phyloP scores from a whole-genome alignment of 225 moss, liverwort and hornwort species.

The Physcomitrellopsis africana region DNA sequence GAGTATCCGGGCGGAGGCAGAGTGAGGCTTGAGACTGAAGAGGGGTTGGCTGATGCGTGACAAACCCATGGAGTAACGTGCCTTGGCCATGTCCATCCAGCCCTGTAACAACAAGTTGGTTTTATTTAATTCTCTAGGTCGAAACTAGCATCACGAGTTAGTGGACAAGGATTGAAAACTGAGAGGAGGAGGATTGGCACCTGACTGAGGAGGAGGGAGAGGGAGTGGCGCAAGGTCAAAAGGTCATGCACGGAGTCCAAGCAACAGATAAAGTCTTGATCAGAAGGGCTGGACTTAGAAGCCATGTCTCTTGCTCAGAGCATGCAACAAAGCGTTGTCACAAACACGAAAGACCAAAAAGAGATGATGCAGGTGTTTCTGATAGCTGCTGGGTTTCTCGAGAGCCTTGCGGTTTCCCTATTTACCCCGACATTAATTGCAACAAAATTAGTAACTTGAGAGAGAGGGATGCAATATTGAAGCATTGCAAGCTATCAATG shows the following conservation, averaged over 20 bases:
- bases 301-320: background rate
- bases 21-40: conserved; percentile 78
- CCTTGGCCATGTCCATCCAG: conserved; percentile 88
- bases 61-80: conserved; percentile 83
- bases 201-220: conserved; percentile 52
- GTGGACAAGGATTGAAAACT: background rate
- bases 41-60: conserved; percentile 73
- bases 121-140: conserved; percentile 23
- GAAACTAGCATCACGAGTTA: conserved; percentile 22
- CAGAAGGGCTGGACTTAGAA: conserved; percentile 4
- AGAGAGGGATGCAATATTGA: too few relatives aligned
- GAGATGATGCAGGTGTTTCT: too few relatives aligned
- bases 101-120: conserved; percentile 52
- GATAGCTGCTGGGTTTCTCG: too few relatives aligned
- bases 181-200: conserved; percentile 25
- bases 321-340: too few relatives aligned
- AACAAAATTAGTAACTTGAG: too few relatives aligned
- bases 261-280: conserved; percentile 49
- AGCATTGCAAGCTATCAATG: too few relatives aligned
- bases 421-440: too few relatives aligned
- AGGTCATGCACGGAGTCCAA: conserved; percentile 58
- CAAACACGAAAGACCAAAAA: too few relatives aligned
- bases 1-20: conserved; percentile 54
- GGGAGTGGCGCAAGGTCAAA: conserved; percentile 43
- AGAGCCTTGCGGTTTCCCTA: too few relatives aligned